Conservation (phyloP, 371 early-diverging fungal genomes). For the Actinomortierella wolfii region DNA sequence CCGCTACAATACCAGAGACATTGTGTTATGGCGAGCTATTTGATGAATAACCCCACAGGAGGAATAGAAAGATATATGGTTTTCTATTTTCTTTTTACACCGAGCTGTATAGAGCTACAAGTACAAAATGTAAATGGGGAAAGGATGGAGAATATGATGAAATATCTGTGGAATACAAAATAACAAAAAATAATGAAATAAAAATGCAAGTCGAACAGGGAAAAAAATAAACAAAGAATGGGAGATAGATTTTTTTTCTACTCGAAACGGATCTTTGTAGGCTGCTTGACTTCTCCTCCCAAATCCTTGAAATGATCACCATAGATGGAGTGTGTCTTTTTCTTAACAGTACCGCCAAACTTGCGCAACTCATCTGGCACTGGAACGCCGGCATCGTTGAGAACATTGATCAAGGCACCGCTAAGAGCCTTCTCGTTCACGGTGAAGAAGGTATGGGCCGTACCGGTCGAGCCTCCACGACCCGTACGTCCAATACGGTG, state of each 20-base stretch:
- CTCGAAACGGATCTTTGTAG: constrained; percentile 90
- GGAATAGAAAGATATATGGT: no score
- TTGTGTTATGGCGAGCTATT: no score
- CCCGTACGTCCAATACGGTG: constrained; percentile 98
- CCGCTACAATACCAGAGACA: no score
- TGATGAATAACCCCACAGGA: no score
- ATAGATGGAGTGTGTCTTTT: constrained; percentile 94
- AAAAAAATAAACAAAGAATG: neutral
- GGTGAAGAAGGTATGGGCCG: constrained; percentile 95
- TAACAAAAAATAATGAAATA: neutral
- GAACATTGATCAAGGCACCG: constrained; percentile 88
- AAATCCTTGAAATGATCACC: constrained; percentile 96
- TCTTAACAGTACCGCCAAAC: constrained; percentile 96
- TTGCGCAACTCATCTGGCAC: constrained; percentile 89
- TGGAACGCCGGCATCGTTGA: constrained; percentile 84
- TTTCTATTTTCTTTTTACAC: no score
- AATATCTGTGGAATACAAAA: no score
- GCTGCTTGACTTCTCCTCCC: constrained; percentile 75
- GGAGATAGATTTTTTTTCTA: constrained; percentile 1
- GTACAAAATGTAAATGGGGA: no score
- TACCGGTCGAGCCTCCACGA: constrained; percentile 90
- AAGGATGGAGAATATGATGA: no score
- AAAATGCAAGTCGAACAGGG: neutral
- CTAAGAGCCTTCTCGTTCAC: constrained; percentile 91
- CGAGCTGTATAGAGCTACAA: no score